Conservation (phyloP, 495 filamentous ascomycete genomes). For the Trichoderma gamsii region DNA sequence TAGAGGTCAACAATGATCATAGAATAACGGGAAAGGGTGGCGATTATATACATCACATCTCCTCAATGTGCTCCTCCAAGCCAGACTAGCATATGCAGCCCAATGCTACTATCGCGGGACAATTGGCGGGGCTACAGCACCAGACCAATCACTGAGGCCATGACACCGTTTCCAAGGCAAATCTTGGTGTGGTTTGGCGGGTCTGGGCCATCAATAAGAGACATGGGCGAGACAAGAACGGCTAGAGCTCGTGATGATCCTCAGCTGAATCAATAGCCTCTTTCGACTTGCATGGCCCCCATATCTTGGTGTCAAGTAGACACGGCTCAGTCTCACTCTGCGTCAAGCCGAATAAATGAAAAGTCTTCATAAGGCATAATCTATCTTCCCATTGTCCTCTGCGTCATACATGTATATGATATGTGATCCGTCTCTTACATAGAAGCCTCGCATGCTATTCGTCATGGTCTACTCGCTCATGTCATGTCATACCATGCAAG, state of each 20-base stretch:
- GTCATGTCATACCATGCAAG: conserved; percentile 9
- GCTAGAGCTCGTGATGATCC: neutral
- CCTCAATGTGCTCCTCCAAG: neutral
- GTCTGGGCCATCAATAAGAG: neutral
- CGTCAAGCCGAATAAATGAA: too few relatives aligned
- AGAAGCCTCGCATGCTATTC: neutral
- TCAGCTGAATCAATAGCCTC: conserved; percentile 1
- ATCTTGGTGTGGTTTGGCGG: neutral
- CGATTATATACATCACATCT: too few relatives aligned
- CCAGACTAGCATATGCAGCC: neutral
- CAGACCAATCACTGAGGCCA: neutral
- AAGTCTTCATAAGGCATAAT: neutral
- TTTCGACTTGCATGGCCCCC: neutral
- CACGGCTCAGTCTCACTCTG: neutral
- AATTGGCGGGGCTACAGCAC: neutral
- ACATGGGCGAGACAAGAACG: neutral
- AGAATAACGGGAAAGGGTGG: neutral
- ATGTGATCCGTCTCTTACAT: conserved; percentile 1
- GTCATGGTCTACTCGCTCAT: conserved; percentile 4
- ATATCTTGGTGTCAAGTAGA: neutral
- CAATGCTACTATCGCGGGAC: neutral
- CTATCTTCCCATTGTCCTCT: neutral
- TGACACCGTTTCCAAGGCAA: neutral
- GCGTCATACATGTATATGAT: neutral
- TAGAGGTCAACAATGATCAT: neutral